Evolutionary conservation across 345 rosid genomes (phyloP).

Genomic region (Syzygium aqueum): DNA sequence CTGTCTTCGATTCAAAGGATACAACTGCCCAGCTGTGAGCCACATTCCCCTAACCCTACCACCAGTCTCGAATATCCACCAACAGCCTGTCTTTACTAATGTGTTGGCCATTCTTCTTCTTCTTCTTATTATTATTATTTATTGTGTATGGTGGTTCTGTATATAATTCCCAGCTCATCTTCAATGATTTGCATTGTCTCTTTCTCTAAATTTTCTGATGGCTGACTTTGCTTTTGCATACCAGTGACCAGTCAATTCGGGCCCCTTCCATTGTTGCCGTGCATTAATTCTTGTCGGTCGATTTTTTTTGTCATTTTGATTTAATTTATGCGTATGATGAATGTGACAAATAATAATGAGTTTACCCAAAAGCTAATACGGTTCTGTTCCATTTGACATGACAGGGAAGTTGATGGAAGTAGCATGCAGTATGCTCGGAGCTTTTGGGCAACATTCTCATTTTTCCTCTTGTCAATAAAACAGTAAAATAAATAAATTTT

Average conservation of each 20-base stretch:
- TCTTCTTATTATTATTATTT: neutral
- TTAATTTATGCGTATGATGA: neutral
- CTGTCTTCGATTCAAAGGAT: neutral
- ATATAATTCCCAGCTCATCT: neutral
- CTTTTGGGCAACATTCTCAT: conserved; percentile 44
- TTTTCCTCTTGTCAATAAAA: conserved; percentile 57
- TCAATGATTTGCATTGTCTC: neutral
- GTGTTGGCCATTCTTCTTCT: neutral
- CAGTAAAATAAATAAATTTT: neutral
- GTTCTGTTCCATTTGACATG: neutral
- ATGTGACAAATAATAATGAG: neutral
- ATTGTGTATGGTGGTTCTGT: neutral
- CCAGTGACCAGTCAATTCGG: neutral
- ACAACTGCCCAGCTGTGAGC: conserved; percentile 33
- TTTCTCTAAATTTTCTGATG: neutral
- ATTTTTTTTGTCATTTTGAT: neutral
- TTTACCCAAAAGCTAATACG: neutral
- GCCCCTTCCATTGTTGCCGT: neutral
- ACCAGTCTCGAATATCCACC: conserved; percentile 8
- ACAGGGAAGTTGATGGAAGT: conserved; percentile 92
- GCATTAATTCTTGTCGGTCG: neutral
- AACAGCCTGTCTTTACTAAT: conserved; percentile 11
- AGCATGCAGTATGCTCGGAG: conserved; percentile 65
- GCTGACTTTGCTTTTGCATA: neutral
- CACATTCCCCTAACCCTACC: conserved; percentile 24